These are phyloP conservation scores for Neckera pumila DNA, from an alignment of 225 moss, liverwort and hornwort species.

Conservation along the genomic window DNA sequence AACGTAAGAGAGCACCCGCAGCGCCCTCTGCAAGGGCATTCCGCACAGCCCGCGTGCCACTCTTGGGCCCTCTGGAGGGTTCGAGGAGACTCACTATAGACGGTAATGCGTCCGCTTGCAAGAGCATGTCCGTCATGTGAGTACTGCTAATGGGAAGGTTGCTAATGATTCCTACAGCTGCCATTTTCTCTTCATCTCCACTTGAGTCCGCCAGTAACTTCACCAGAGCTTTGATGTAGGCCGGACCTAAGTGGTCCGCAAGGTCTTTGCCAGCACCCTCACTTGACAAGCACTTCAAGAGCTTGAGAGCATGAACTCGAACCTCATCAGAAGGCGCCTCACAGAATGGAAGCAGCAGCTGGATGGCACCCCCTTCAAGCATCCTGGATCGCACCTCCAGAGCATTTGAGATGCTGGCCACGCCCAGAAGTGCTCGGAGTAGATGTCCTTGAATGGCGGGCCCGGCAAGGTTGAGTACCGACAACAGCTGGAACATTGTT, in stretches of 20 bases:
- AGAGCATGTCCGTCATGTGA: slow-evolving; percentile 54
- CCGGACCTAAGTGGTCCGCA: slow-evolving; percentile 55
- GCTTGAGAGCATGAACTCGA: slow-evolving; percentile 67
- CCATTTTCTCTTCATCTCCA: slow-evolving; percentile 70
- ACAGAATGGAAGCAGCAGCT: slow-evolving; percentile 81
- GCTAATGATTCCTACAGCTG: slow-evolving; percentile 68
- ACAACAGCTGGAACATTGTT: slow-evolving; percentile 72
- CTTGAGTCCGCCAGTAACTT: slow-evolving; percentile 36
- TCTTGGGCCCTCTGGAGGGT: slow-evolving; percentile 22
- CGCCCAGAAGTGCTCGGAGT: slow-evolving; percentile 80
- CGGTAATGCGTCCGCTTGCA: slow-evolving; percentile 64
- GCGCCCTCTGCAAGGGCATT: slow-evolving; percentile 59
- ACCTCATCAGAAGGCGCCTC: slow-evolving; percentile 53
- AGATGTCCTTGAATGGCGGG: slow-evolving; percentile 73
- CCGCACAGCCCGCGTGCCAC: slow-evolving; percentile 43
- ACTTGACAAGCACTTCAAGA: slow-evolving; percentile 72
- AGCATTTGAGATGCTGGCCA: slow-evolving; percentile 56
- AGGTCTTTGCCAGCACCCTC: slow-evolving; percentile 80
- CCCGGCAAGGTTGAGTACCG: slow-evolving; percentile 78
- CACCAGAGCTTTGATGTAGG: slow-evolving; percentile 62
- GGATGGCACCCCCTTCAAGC: slow-evolving; percentile 74
- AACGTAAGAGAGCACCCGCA: slow-evolving; percentile 62
- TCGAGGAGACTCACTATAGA: slow-evolving; percentile 58
- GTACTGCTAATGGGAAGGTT: slow-evolving; percentile 54
- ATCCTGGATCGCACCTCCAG: slow-evolving; percentile 53